Evolutionary conservation across 805 yeast species (phyloP).

Genomic region (Teunomyces stri): DNA sequence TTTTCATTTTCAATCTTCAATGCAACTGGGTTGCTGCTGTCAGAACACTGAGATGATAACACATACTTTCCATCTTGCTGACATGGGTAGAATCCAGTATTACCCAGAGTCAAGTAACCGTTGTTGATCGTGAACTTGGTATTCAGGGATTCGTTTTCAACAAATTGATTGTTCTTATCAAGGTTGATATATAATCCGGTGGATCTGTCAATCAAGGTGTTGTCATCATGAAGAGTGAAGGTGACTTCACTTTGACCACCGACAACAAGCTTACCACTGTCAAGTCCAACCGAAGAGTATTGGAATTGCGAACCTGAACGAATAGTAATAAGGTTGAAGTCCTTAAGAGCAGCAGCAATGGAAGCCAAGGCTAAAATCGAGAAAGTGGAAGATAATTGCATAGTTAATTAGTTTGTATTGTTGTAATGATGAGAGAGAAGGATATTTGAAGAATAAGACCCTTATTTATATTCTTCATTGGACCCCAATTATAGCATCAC

Average conservation of each 20-base stretch:
- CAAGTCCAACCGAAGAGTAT: conserved; percentile 11
- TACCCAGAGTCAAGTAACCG: conserved; percentile 13
- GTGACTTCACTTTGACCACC: conserved; percentile 12
- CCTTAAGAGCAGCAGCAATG: conserved; percentile 22
- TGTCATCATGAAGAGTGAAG: conserved; percentile 23
- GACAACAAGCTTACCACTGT: conserved; percentile 8
- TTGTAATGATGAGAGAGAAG: conserved; percentile 5
- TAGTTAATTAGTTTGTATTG: neutral
- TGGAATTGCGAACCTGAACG: conserved; percentile 27
- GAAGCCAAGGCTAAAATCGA: conserved; percentile 18
- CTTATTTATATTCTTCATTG: neutral
- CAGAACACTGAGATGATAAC: conserved; percentile 8
- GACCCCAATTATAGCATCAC: neutral
- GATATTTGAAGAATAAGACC: neutral
- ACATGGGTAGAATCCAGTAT: conserved; percentile 12
- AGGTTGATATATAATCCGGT: conserved; percentile 16
- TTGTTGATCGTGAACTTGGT: conserved; percentile 11
- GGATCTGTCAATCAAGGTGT: conserved; percentile 17
- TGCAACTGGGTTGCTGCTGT: conserved; percentile 10
- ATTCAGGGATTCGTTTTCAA: conserved; percentile 3
- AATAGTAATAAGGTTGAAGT: conserved; percentile 18
- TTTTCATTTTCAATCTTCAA: conserved; percentile 7
- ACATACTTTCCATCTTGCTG: conserved; percentile 1
- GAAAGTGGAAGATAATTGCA: conserved; percentile 15
- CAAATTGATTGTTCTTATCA: conserved; percentile 5